These are phyloP conservation scores for Colletotrichum orbiculare DNA, from an alignment of 2,329 filamentous ascomycete genomes.

Conservation along the genomic window DNA sequence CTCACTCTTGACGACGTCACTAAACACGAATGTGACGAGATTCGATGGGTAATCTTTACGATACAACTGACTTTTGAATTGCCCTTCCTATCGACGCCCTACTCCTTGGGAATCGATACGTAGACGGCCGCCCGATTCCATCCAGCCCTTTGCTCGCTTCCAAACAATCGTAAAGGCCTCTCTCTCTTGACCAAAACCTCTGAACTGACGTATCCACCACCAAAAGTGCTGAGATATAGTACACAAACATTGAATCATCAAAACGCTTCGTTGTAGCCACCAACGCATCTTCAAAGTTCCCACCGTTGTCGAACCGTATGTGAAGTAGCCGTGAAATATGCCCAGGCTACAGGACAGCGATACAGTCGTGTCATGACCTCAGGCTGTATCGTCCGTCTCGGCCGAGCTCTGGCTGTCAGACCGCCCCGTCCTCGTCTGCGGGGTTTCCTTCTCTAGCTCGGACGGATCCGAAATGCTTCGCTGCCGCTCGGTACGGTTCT, in stretches of 20 bases:
- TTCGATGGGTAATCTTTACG: not conserved
- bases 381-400: conserved; percentile 23
- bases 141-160: conserved; percentile 30
- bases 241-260: conserved; percentile 30
- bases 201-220: conserved; percentile 29
- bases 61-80: conserved; percentile 34
- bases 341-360: conserved; percentile 4
- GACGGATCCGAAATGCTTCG: conserved; percentile 59
- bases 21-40: not conserved
- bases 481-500: conserved; percentile 67
- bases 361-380: not conserved
- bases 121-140: conserved; percentile 30
- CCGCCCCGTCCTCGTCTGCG: conserved; percentile 10
- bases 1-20: too few species aligned
- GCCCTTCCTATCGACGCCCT: conserved; percentile 25
- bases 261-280: conserved; percentile 31
- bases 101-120: conserved; percentile 28
- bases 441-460: conserved; percentile 23
- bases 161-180: conserved; percentile 15
- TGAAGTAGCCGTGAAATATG: conserved; percentile 3
- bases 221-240: conserved; percentile 32
- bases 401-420: conserved; percentile 27
- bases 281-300: conserved; percentile 17
- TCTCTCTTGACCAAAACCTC: conserved; percentile 20
- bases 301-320: conserved; percentile 8